Conservation (phyloP, 345 rosid species). For the Aquilaria malaccensis region DNA sequence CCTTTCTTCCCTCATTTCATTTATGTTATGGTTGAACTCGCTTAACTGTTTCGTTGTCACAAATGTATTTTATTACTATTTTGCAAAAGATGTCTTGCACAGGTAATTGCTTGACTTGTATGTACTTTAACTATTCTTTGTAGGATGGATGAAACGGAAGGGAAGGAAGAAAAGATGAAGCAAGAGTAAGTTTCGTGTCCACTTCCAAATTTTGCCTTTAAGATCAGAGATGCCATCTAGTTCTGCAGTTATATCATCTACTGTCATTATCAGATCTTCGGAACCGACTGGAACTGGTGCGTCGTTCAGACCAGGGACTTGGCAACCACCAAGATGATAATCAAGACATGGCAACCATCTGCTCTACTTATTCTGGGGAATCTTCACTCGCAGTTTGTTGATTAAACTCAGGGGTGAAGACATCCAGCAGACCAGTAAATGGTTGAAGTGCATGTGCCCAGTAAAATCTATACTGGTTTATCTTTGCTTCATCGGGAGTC, state of each 20-base stretch:
- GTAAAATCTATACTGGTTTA: too few species aligned
- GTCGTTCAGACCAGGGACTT: slow-evolving; percentile 81
- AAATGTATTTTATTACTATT: neutral
- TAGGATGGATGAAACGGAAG: slow-evolving; percentile 28
- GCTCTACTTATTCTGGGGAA: neutral
- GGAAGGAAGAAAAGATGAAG: slow-evolving; percentile 22
- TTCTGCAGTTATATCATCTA: neutral
- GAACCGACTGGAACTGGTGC: slow-evolving; percentile 89
- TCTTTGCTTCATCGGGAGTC: neutral
- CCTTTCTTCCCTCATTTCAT: neutral
- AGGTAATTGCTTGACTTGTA: neutral
- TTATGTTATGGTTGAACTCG: neutral
- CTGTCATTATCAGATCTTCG: slow-evolving; percentile 41
- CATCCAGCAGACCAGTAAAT: neutral
- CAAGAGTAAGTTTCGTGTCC: slow-evolving; percentile 33
- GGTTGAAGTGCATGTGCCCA: neutral
- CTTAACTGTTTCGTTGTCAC: neutral
- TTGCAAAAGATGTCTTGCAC: neutral
- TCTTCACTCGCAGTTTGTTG: neutral
- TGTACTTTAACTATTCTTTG: slow-evolving; percentile 4
- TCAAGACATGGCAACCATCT: neutral
- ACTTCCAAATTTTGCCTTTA: neutral
- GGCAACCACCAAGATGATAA: slow-evolving; percentile 86
- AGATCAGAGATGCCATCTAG: neutral
- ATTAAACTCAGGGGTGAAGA: neutral